phyloP scores from a whole-genome alignment of 202 grass and related monocot species.

The Digitaria exilis region DNA sequence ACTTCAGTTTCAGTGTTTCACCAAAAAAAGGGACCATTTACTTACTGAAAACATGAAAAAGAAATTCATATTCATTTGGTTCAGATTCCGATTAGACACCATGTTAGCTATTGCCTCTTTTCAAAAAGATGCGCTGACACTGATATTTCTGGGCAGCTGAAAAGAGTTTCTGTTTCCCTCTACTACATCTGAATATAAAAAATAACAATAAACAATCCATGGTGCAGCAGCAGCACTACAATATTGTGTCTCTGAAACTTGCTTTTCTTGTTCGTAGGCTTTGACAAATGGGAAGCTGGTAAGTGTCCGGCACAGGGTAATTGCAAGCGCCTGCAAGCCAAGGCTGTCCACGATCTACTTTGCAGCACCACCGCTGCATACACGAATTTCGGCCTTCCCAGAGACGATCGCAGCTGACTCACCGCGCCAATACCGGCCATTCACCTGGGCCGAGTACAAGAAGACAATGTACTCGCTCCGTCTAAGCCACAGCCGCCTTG shows the following conservation, averaged over 20 bases:
- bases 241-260: conserved; percentile 1
- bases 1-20: background rate
- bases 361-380: conserved; percentile 60
- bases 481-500: conserved; percentile 84
- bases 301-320: conserved; percentile 86
- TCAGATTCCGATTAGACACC: conserved; percentile 2
- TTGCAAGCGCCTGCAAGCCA: conserved; percentile 66
- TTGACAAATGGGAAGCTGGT: conserved; percentile 87
- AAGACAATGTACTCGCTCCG: conserved; percentile 88
- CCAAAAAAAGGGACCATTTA: conserved; percentile 6
- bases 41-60: conserved; percentile 5
- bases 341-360: conserved; percentile 96
- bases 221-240: background rate
- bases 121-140: conserved; percentile 7
- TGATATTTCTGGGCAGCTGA: conserved; percentile 21
- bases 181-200: background rate
- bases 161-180: background rate
- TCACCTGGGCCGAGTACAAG: conserved; percentile 99
- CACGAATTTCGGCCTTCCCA: conserved; percentile 64
- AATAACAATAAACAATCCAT: background rate
- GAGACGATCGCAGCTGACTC: conserved; percentile 56
- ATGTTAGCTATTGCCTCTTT: conserved; percentile 14
- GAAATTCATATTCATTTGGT: background rate
- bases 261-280: conserved; percentile 51
- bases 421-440: conserved; percentile 57